These are phyloP conservation scores for Globisporangium spiculum DNA, from an alignment of 352 stramenopile species.

Conservation along the genomic window DNA sequence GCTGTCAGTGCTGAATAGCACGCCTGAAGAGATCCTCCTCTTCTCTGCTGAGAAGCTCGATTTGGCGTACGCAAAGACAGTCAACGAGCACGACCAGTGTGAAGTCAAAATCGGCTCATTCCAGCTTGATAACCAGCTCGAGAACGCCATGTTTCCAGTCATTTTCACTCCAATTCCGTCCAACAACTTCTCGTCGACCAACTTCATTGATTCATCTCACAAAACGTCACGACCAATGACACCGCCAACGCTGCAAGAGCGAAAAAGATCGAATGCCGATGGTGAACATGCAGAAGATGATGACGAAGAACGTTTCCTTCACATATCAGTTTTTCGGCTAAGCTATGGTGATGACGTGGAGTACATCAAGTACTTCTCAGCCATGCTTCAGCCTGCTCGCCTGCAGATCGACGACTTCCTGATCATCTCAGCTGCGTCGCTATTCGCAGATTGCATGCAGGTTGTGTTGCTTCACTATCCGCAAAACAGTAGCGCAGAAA, in stretches of 20 bases:
- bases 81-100: conserved; percentile 75
- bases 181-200: conserved; percentile 21
- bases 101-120: conserved; percentile 82
- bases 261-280: conserved; percentile 16
- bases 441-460: conserved; percentile 43
- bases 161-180: conserved; percentile 73
- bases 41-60: conserved; percentile 69
- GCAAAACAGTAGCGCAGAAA: neutral
- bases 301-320: conserved; percentile 51
- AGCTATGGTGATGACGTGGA: conserved; percentile 82
- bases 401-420: conserved; percentile 67
- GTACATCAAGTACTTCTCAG: conserved; percentile 86
- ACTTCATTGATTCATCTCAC: conserved; percentile 21
- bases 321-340: conserved; percentile 74
- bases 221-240: conserved; percentile 13
- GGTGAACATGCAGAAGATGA: conserved; percentile 15
- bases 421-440: conserved; percentile 38
- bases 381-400: conserved; percentile 70
- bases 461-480: conserved; percentile 40
- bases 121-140: conserved; percentile 83
- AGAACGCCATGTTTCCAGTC: conserved; percentile 73
- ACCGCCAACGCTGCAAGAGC: conserved; percentile 16
- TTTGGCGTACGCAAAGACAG: conserved; percentile 59
- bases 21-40: conserved; percentile 69
- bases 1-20: conserved; percentile 73